Evolutionary conservation across 192 early-diverging fungal genomes (phyloP).

Genomic region (Pilobolus umbonatus): DNA sequence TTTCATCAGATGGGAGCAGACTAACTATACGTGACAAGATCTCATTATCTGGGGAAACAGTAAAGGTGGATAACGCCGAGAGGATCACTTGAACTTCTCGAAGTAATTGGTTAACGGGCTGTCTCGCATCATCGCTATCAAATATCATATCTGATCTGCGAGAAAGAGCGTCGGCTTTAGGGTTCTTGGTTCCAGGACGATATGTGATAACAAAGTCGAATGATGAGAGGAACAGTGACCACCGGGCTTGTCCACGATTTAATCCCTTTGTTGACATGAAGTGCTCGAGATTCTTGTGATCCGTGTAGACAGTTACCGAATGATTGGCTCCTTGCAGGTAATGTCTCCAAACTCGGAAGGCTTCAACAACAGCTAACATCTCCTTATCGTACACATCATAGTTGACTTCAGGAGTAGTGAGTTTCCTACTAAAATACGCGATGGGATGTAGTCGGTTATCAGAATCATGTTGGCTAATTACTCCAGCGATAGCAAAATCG

Average conservation of each 20-base stretch:
- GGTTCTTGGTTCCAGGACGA: not conserved
- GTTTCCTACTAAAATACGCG: conserved; percentile 27
- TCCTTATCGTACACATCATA: conserved; percentile 42
- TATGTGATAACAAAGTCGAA: conserved; percentile 3
- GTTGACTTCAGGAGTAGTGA: conserved; percentile 25
- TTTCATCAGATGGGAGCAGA: not conserved
- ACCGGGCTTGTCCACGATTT: not conserved
- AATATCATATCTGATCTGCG: conserved; percentile 1
- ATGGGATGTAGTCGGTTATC: conserved; percentile 30
- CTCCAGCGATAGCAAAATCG: conserved; percentile 9
- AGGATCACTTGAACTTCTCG: not conserved
- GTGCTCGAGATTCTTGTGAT: not conserved
- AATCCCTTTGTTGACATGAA: not conserved
- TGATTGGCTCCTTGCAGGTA: conserved; percentile 26
- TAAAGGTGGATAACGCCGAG: not conserved
- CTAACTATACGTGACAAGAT: not conserved
- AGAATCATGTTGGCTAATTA: not conserved
- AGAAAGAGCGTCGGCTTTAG: conserved; percentile 6
- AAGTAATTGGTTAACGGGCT: not conserved
- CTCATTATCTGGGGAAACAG: not conserved
- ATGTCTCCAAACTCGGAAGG: conserved; percentile 27
- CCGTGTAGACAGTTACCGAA: not conserved
- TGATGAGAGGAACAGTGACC: not conserved
- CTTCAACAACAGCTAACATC: conserved; percentile 29
- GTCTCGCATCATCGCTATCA: not conserved